Percentiles rank a stretch among this genome's conserved stretches.
These are phyloP conservation scores for Ambrosia artemisiifolia DNA, from an alignment of 129 eudicot genomes.

Conservation along the genomic window DNA sequence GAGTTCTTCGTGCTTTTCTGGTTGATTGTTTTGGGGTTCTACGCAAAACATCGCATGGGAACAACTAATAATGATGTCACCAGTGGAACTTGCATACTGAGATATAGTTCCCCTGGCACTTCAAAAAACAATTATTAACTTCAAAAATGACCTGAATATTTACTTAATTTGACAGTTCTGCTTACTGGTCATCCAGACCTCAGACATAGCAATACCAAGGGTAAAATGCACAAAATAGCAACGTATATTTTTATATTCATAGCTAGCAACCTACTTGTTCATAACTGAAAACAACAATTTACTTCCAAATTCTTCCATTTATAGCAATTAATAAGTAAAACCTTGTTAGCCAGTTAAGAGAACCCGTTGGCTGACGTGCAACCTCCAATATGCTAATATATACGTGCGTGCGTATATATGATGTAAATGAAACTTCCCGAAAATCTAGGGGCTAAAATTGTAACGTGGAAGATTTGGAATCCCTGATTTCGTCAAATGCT, in stretches of 20 bases:
- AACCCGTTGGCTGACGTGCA: constrained; percentile 1
- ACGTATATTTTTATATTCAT: not conserved
- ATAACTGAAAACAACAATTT: not conserved
- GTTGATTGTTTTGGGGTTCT: not conserved
- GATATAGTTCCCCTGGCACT: constrained; percentile 14
- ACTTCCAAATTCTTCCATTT: constrained; percentile 5
- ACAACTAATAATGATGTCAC: not conserved
- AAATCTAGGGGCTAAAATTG: not conserved
- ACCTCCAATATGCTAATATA: not conserved
- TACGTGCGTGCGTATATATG: not conserved
- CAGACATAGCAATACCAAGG: not conserved
- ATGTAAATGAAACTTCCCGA: not conserved
- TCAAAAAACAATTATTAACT: constrained; percentile 5
- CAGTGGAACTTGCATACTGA: constrained; percentile 6
- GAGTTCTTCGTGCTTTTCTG: not conserved
- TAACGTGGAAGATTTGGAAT: not conserved
- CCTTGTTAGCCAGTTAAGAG: not conserved
- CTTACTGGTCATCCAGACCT: constrained; percentile 15
- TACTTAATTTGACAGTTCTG: constrained; percentile 4
- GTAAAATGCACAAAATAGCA: constrained; percentile 11
- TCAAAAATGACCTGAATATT: constrained; percentile 6
- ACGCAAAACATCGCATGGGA: not conserved
- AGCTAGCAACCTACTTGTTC: not conserved
- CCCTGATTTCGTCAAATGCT: not conserved
- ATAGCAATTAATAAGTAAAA: not conserved